Conservation (phyloP, 257 asterid species). For the Paulownia fortunei region DNA sequence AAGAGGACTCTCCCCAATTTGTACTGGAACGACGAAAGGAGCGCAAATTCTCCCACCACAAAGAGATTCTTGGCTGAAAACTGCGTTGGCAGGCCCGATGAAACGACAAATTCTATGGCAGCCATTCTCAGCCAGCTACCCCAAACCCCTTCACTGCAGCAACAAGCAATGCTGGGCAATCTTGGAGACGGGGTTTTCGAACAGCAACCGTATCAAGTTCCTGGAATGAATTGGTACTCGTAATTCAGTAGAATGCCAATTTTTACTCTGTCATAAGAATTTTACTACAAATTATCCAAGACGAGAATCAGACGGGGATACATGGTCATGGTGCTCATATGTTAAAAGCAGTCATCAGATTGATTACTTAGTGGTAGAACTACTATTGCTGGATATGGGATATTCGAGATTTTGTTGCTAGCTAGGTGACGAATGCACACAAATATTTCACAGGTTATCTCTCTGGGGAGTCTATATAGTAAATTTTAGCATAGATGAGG, state of each 20-base stretch:
- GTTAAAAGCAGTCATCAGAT: not conserved
- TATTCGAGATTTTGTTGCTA: slow-evolving; percentile 34
- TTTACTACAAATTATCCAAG: not conserved
- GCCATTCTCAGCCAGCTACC: slow-evolving; percentile 65
- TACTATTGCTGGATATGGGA: slow-evolving; percentile 15
- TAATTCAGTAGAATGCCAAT: slow-evolving; percentile 11
- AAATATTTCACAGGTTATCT: slow-evolving; percentile 18
- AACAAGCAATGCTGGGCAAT: slow-evolving; percentile 59
- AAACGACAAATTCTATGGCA: slow-evolving; percentile 51
- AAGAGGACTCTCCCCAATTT: slow-evolving; percentile 46
- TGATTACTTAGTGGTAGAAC: not conserved
- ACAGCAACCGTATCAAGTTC: slow-evolving; percentile 38
- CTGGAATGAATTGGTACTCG: slow-evolving; percentile 65
- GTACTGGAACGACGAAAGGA: slow-evolving; percentile 60
- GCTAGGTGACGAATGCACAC: slow-evolving; percentile 21
- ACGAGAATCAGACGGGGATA: not conserved
- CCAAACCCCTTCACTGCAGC: slow-evolving; percentile 58
- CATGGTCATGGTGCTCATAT: not conserved
- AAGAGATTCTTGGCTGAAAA: slow-evolving; percentile 56
- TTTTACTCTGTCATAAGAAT: not conserved
- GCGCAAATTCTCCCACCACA: slow-evolving; percentile 39
- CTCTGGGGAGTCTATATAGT: slow-evolving; percentile 10
- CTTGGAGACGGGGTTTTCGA: slow-evolving; percentile 70
- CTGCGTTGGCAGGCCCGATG: slow-evolving; percentile 36
- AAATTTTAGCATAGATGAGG: slow-evolving; percentile 38